phyloP scores from a whole-genome alignment of 2,329 filamentous ascomycete genomes.

The Penicillium sp. region DNA sequence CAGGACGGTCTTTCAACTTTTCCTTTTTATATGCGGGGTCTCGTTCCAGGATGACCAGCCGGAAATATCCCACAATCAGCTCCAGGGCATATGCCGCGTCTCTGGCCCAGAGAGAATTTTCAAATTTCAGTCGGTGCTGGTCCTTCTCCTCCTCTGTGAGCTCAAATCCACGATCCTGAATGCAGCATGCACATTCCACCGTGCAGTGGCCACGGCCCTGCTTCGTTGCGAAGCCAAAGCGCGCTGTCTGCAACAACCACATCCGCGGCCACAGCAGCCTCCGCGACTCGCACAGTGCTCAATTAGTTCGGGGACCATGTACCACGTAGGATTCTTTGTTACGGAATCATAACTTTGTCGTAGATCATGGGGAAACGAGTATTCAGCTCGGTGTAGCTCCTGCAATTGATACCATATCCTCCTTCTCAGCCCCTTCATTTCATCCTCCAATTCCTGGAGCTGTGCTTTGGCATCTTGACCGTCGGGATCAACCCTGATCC shows the following conservation, averaged over 20 bases:
- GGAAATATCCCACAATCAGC: neutral
- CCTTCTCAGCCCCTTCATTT: neutral
- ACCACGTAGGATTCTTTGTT: neutral
- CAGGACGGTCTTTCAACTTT: neutral
- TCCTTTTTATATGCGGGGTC: neutral
- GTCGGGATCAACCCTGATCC: neutral
- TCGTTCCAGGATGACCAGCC: neutral
- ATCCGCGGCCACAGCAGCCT: neutral
- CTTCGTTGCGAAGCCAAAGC: neutral
- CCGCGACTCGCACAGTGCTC: neutral
- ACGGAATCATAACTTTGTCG: too few relatives aligned
- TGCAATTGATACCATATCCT: neutral
- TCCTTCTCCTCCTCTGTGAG: neutral
- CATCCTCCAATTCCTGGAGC: neutral
- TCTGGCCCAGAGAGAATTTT: neutral
- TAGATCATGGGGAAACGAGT: neutral
- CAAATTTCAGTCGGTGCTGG: neutral
- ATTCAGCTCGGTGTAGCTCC: neutral
- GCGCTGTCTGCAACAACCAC: neutral
- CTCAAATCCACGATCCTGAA: neutral
- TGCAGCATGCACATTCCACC: neutral
- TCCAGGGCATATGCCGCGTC: neutral
- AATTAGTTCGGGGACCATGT: neutral
- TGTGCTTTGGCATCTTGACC: neutral
- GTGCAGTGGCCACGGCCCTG: neutral